Percentiles rank a stretch among this genome's conserved stretches.
Conservation (phyloP, 441 rosid species). For the Sinapis alba region DNA sequence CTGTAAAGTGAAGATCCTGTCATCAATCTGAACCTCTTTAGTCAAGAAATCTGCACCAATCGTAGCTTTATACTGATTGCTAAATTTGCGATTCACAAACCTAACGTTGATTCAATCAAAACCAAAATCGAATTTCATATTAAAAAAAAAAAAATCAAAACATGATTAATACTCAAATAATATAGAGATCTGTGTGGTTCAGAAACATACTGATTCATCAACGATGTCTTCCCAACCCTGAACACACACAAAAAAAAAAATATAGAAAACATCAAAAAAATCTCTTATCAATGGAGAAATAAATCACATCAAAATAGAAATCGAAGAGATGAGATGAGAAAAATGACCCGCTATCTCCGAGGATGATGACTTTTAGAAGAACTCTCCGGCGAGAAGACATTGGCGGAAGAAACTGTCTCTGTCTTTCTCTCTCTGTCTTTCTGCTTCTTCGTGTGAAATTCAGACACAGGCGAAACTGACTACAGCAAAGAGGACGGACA, state of each 20-base stretch:
- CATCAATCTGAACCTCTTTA: conserved; percentile 78
- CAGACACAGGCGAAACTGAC: conserved; percentile 4
- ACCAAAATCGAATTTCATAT: neutral
- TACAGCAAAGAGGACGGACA: neutral
- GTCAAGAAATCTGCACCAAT: conserved; percentile 74
- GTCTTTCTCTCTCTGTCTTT: no score
- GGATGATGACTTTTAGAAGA: conserved; percentile 84
- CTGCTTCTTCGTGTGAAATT: conserved; percentile 8
- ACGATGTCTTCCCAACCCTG: conserved; percentile 89
- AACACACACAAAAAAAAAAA: neutral
- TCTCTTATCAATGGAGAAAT: neutral
- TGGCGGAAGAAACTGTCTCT: conserved; percentile 27
- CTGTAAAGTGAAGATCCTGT: conserved; percentile 85
- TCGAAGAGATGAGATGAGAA: neutral
- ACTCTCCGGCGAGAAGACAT: conserved; percentile 85
- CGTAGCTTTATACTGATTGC: conserved; percentile 85
- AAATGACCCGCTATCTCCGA: conserved; percentile 82
- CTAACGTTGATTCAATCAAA: conserved; percentile 30
- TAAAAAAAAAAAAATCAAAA: neutral
- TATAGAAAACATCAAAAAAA: neutral
- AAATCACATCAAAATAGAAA: neutral
- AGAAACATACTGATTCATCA: conserved; percentile 81
- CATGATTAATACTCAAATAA: neutral
- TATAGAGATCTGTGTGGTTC: conserved; percentile 18
- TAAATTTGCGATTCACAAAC: conserved; percentile 86